Conservation (phyloP, 2,329 filamentous ascomycete species). For the Scytalidium sp. region DNA sequence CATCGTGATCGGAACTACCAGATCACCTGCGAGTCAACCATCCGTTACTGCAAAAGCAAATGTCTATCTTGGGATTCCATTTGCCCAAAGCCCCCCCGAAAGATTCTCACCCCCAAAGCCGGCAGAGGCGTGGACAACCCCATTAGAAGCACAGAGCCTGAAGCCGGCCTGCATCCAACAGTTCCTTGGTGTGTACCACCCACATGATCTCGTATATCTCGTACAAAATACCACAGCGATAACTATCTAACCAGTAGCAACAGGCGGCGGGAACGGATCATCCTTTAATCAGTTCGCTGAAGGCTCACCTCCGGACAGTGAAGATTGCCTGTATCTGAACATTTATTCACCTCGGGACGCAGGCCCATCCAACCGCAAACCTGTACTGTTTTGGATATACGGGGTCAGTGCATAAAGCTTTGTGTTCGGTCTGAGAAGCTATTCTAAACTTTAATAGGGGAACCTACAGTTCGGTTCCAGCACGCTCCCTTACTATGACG, state of each 20-base stretch:
- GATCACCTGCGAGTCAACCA: neutral
- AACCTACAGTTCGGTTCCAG: slow-evolving; percentile 9
- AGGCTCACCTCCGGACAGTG: slow-evolving; percentile 7
- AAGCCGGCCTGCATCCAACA: slow-evolving; percentile 8
- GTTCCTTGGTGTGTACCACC: slow-evolving; percentile 5
- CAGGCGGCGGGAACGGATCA: neutral
- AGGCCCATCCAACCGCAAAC: neutral
- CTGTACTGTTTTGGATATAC: slow-evolving; percentile 9
- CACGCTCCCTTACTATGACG: slow-evolving; percentile 9
- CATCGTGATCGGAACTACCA: neutral
- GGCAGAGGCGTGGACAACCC: slow-evolving; percentile 1
- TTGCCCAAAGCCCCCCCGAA: slow-evolving; percentile 1
- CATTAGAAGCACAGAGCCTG: neutral
- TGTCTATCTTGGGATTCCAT: slow-evolving; percentile 6
- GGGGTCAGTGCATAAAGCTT: neutral
- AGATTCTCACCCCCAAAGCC: neutral
- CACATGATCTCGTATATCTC: neutral
- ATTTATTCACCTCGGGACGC: slow-evolving; percentile 30
- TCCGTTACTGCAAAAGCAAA: slow-evolving; percentile 6
- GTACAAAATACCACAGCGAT: neutral
- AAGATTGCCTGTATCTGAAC: slow-evolving; percentile 7
- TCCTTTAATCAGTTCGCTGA: neutral
- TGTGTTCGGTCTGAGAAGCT: neutral
- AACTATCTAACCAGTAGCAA: neutral
- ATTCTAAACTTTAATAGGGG: neutral